Evolutionary conservation across 352 stramenopile species (phyloP).

Genomic region (Pilasporangium apinafurcum): DNA sequence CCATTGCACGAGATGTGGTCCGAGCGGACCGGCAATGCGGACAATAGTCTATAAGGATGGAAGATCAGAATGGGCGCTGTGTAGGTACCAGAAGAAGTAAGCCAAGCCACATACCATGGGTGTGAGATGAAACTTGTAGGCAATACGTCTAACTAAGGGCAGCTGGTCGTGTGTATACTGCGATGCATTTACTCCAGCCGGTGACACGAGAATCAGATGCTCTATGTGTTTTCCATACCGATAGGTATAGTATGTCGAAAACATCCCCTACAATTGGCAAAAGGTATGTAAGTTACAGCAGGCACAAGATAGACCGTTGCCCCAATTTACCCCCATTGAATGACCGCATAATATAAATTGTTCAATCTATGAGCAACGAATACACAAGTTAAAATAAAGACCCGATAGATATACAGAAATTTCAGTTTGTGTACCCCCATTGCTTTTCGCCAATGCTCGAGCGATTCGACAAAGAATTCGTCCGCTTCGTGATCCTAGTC

Average conservation of each 20-base stretch:
- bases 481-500: slow-evolving; percentile 1
- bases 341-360: slow-evolving; percentile 2
- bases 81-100: not conserved
- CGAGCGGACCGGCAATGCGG: slow-evolving; percentile 1
- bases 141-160: not conserved
- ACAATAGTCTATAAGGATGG: slow-evolving; percentile 1
- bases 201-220: slow-evolving; percentile 17
- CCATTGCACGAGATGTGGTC: not conserved
- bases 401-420: too few species aligned
- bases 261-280: slow-evolving; percentile 6
- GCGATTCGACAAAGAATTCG: not conserved
- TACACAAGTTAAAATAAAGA: too few species aligned
- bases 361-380: slow-evolving; percentile 2
- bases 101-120: not conserved
- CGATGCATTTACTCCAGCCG: slow-evolving; percentile 4
- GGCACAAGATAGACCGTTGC: too few species aligned
- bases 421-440: slow-evolving; percentile 1
- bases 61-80: too few species aligned
- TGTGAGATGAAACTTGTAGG: not conserved
- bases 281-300: too few species aligned
- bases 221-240: slow-evolving; percentile 5
- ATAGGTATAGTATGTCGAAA: slow-evolving; percentile 5
- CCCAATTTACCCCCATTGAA: slow-evolving; percentile 4
- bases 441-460: slow-evolving; percentile 2
- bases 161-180: not conserved